A percentile compares a stretch with the other conserved stretches of the same genome.
phyloP scores from a whole-genome alignment of 495 filamentous ascomycete species.

The Penicillium parvum region DNA sequence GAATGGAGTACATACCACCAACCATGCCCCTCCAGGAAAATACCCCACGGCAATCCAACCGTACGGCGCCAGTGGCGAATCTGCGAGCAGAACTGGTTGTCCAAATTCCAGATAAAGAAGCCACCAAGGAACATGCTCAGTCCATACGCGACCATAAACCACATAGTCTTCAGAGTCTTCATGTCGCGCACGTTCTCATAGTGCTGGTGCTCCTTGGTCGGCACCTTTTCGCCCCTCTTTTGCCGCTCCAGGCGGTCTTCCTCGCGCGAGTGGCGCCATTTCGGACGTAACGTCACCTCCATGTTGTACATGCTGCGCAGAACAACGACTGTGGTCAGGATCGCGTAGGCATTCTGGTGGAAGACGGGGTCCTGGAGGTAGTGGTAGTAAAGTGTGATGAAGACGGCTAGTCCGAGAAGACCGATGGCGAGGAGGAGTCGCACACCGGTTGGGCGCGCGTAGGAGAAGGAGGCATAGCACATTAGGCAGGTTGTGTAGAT shows the following conservation, averaged over 20 bases:
- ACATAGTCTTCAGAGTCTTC: conserved; percentile 65
- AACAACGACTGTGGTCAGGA: conserved; percentile 75
- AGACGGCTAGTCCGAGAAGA: conserved; percentile 62
- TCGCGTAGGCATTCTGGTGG: conserved; percentile 83
- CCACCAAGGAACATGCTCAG: conserved; percentile 75
- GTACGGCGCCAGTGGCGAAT: conserved; percentile 65
- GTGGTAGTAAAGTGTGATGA: conserved; percentile 92
- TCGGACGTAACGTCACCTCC: conserved; percentile 70
- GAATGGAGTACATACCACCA: conserved; percentile 75
- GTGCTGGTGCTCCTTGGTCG: conserved; percentile 37
- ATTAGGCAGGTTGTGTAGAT: conserved; percentile 97
- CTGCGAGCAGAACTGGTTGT: conserved; percentile 74
- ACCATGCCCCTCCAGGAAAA: conserved; percentile 87
- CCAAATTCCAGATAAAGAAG: conserved; percentile 83
- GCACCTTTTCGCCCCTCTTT: conserved; percentile 38
- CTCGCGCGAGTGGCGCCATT: conserved; percentile 40
- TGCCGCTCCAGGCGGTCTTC: conserved; percentile 37
- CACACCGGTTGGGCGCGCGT: conserved; percentile 54
- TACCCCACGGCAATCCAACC: conserved; percentile 83
- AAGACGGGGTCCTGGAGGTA: conserved; percentile 88
- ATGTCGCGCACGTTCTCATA: conserved; percentile 51
- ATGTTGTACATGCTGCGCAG: conserved; percentile 85
- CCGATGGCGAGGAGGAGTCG: conserved; percentile 54
- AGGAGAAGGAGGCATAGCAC: conserved; percentile 81
- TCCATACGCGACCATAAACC: conserved; percentile 68